Base-by-base conservation (phyloP, 495 filamentous ascomycete genomes). In the Aspergillus leporis region DNA sequence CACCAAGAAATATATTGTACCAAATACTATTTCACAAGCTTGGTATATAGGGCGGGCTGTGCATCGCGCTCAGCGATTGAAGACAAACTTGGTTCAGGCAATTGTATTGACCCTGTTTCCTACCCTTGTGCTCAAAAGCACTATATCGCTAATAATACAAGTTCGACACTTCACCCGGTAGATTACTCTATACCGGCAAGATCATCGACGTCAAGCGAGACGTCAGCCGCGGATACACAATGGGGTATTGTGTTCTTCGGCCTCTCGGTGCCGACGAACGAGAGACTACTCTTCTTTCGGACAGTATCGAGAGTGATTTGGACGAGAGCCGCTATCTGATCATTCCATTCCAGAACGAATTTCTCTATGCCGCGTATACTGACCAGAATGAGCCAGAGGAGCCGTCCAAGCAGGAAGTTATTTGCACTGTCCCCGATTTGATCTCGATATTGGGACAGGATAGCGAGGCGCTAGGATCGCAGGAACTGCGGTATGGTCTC, bases 281-380 rank as follows among this genome's bases (percentile, higher is more conserved):
- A 22, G 63, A 68, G n/a, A 50, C 18, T 13, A 50, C 38, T 19
- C 2, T 2, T 22, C 6, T 2, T 13, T 19, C 4, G 41, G 5
- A 19, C 18, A 21, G 34, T 21, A 3, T 5, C 41, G n/a, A n/a
- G n/a, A n/a, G n/a, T n/a, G n/a, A n/a, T n/a, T n/a, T n/a, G n/a
- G n/a, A n/a, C n/a, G n/a, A 59, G 22, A 62, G 40, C n/a, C 46
- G 55, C 21, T 61, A 51, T 56, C 64, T 86, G 49, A 81, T 82
- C 50, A 81, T 87, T 38, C 84, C 84, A 0, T 87, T 87, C 67
- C 84, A 86, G 69, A 87, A 86, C 62, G 85, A 88, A 59, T 86
- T 83, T 58, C 81, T 88, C 23, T 75, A 80, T 8, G 84, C 82
- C 5, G 76, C 70, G 9, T 67, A 36, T 45, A n/a, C 55, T 1